Evolutionary conservation across 768 basidiomycete species (phyloP).

Genomic region (Macrolepiota dolichaula): DNA sequence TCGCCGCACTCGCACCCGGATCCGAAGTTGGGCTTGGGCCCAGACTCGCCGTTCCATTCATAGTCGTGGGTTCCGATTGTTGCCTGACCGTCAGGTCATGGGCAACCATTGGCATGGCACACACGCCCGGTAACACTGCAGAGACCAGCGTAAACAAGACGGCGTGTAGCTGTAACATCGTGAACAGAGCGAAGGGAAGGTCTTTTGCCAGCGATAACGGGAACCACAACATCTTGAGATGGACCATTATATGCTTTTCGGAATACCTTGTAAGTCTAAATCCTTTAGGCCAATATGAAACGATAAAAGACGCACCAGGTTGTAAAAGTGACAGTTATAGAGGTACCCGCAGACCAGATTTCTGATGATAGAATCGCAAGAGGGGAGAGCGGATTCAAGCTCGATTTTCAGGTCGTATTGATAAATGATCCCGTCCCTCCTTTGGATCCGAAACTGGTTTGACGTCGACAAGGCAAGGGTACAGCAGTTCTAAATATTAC

Average conservation of each 20-base stretch:
- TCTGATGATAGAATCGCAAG: neutral
- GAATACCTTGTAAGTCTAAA: neutral
- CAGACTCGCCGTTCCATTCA: neutral
- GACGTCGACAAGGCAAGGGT: neutral
- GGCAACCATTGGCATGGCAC: neutral
- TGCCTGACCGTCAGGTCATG: neutral
- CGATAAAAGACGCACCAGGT: neutral
- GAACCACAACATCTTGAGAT: neutral
- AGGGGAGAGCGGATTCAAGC: neutral
- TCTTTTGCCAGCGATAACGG: neutral
- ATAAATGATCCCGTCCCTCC: neutral
- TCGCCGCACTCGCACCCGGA: neutral
- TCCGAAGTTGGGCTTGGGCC: neutral
- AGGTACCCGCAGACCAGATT: neutral
- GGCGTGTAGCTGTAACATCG: neutral
- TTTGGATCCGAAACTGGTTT: neutral
- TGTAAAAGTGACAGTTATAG: neutral
- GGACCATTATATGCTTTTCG: neutral
- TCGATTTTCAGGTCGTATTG: neutral
- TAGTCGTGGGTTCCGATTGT: neutral
- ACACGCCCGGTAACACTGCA: neutral
- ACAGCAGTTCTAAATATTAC: neutral
- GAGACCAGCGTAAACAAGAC: neutral
- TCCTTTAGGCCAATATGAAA: neutral
- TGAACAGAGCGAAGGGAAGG: neutral